These are phyloP conservation scores for Sarocladiaceae sp. DNA, from an alignment of 2,329 filamentous ascomycete genomes.

Conservation along the genomic window DNA sequence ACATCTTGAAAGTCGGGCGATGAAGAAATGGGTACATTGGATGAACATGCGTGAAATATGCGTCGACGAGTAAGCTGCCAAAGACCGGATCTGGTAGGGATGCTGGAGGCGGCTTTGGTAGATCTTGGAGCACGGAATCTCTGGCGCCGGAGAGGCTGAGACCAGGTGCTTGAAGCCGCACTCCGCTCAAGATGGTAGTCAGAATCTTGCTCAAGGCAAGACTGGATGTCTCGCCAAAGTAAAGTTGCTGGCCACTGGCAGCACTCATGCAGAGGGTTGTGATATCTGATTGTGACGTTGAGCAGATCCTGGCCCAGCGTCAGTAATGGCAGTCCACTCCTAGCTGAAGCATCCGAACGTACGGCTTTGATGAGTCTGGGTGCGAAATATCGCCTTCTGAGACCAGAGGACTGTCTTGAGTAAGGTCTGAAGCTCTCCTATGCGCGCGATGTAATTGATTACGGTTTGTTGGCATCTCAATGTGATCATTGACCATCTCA, in stretches of 20 bases:
- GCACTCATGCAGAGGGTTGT: conserved; percentile 1
- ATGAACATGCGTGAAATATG: conserved; percentile 31
- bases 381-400: not conserved
- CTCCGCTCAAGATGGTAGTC: not conserved
- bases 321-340: no score
- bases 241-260: conserved; percentile 3
- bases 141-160: not conserved
- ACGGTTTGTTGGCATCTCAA: not conserved
- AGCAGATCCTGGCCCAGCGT: not conserved
- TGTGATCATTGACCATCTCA: not conserved
- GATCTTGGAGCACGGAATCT: not conserved
- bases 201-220: conserved; percentile 4
- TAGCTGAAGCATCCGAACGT: no score
- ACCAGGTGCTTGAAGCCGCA: not conserved
- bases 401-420: not conserved
- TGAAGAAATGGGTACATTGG: conserved; percentile 32
- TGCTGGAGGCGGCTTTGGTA: conserved; percentile 4
- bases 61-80: conserved; percentile 15
- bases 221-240: conserved; percentile 7
- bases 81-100: not conserved
- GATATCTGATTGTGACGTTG: not conserved
- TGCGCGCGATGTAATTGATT: not conserved
- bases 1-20: conserved; percentile 22
- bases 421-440: no score
- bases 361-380: no score